Base-by-base conservation (phyloP, 805 yeast species). In the Blastobotrys terrestris region DNA sequence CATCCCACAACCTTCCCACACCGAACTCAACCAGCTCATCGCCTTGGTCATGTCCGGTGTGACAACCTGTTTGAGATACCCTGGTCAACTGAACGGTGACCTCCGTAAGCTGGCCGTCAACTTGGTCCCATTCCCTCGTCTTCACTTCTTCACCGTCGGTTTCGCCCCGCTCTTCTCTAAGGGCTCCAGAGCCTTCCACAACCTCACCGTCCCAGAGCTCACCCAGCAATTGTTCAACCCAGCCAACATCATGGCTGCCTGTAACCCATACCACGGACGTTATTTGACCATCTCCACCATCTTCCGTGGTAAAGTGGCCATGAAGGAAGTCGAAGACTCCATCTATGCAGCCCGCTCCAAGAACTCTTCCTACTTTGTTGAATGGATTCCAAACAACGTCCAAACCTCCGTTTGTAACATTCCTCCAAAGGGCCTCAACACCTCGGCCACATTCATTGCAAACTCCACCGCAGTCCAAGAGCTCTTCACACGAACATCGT, bases 381-480 rank as follows among this genome's bases (percentile, higher is more conserved):
- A 90, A 73, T 90, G 97, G 97, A 91, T 91, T 73, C 97, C 97
- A 66, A 89, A 89, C 73, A 91, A 90, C 68, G 95, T 90, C 64
- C 96, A 90, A 75, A 87, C 96, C 39, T 91, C 97, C 44, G 92
- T 90, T 48, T 90, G 97, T 73, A 84, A 91, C 22, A 94, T 88
- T 54, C 90, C 97, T 47, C 96, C 97, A 63, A 81, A 79, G 70
- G 95, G 79, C 62, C 76, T 86, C 60, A 89, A 84, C 67, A 85
- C 87, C 86, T 77, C 95, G 55, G 97, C 97, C 44, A 91, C 97
- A 3, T 90, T 90, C 64, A 83, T 90, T 66, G 97, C 96, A 70
- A 90, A 90, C 75, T 85, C 96, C 42, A 91, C 97, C 8, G 85
- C 97, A 1, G 89, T 91, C 64, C 96, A 90, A 73, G 96, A 89